These are phyloP conservation scores for Coelastrella sp. DNA, from an alignment of 139 green algal species.

Conservation along the genomic window DNA sequence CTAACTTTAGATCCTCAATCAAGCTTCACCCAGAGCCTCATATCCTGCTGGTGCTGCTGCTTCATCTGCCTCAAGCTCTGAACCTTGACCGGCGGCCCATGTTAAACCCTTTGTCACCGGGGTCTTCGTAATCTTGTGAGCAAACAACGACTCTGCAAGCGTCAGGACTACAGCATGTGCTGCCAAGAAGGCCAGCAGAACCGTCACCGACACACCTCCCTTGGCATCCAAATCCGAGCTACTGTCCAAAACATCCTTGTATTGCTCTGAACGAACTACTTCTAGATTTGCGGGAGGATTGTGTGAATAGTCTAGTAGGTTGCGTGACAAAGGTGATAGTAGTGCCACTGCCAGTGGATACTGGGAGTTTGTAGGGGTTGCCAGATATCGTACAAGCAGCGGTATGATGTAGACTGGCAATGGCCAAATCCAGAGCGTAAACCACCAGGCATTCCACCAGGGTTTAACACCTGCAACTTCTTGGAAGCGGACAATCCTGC, in stretches of 20 bases:
- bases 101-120: not conserved
- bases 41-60: too few relatives aligned
- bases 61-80: too few relatives aligned
- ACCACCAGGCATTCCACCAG: slow-evolving; percentile 22
- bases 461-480: not conserved
- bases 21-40: too few relatives aligned
- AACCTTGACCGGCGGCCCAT: not conserved
- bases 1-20: too few relatives aligned
- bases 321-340: not conserved
- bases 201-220: not conserved
- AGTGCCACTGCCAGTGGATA: too few relatives aligned
- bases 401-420: slow-evolving; percentile 27
- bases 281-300: too few relatives aligned
- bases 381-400: not conserved
- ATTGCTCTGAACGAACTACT: too few relatives aligned
- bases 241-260: too few relatives aligned
- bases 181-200: not conserved
- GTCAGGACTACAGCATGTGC: not conserved
- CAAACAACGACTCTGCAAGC: not conserved
- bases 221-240: too few relatives aligned
- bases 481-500: not conserved
- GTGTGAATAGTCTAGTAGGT: too few relatives aligned
- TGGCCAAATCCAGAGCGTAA: not conserved
- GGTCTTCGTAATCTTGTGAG: slow-evolving; percentile 22
- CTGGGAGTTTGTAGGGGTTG: not conserved